These are phyloP conservation scores for Lobosporangium transversale DNA, from an alignment of 192 early-diverging fungal genomes.

Conservation along the genomic window DNA sequence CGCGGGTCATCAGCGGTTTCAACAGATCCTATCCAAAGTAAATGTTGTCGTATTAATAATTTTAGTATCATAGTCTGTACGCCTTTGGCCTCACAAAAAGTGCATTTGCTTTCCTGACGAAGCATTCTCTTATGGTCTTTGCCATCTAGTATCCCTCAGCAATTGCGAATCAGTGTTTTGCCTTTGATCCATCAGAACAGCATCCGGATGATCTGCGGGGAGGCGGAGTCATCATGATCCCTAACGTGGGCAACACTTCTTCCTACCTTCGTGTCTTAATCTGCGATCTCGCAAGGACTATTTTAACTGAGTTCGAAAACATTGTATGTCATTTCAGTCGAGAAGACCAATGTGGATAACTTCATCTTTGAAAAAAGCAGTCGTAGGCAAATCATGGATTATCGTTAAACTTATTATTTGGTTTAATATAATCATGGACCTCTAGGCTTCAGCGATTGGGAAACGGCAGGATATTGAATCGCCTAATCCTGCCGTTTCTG, in stretches of 20 bases:
- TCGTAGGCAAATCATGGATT: too few relatives aligned
- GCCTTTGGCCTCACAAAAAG: too few relatives aligned
- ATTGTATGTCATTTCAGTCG: slow-evolving; percentile 57
- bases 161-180: slow-evolving; percentile 78
- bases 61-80: too few relatives aligned
- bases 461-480: slow-evolving; percentile 65
- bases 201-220: slow-evolving; percentile 76
- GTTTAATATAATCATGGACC: too few relatives aligned
- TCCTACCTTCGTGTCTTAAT: slow-evolving; percentile 83
- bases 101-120: too few relatives aligned
- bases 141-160: slow-evolving; percentile 79
- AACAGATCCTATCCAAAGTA: slow-evolving; percentile 69
- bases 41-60: too few relatives aligned
- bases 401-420: too few relatives aligned
- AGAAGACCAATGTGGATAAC: too few relatives aligned
- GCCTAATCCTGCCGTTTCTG: slow-evolving; percentile 39
- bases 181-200: slow-evolving; percentile 81
- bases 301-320: slow-evolving; percentile 71
- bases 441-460: slow-evolving; percentile 65
- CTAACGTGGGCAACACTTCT: slow-evolving; percentile 79
- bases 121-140: too few relatives aligned
- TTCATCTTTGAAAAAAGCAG: too few relatives aligned
- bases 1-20: slow-evolving; percentile 70
- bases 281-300: slow-evolving; percentile 79
- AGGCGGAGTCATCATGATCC: slow-evolving; percentile 78